Evolutionary conservation across 2,329 filamentous ascomycete genomes (phyloP).

Genomic region (Curvularia eragrostidis): DNA sequence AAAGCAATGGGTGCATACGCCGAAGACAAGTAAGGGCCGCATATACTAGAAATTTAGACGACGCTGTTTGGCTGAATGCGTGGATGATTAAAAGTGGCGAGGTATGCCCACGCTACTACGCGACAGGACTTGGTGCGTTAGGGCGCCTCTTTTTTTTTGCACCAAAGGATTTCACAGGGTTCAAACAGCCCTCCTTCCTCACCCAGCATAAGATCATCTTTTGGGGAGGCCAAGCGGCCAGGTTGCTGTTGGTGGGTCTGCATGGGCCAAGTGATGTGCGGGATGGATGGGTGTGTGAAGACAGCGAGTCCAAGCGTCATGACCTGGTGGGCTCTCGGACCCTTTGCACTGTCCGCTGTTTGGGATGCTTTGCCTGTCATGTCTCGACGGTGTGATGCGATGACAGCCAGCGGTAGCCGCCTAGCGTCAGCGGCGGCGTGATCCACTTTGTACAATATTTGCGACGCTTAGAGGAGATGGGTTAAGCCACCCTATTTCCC

Average conservation of each 20-base stretch:
- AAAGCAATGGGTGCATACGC: slow-evolving; percentile 42
- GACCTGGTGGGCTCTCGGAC: slow-evolving; percentile 26
- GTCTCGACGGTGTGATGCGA: slow-evolving; percentile 26
- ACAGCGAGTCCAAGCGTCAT: slow-evolving; percentile 30
- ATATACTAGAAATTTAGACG: slow-evolving; percentile 41
- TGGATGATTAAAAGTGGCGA: slow-evolving; percentile 52
- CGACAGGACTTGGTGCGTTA: slow-evolving; percentile 35
- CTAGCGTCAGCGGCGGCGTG: slow-evolving; percentile 35
- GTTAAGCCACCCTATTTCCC: slow-evolving; percentile 12
- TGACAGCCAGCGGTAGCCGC: slow-evolving; percentile 36
- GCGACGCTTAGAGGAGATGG: slow-evolving; percentile 16
- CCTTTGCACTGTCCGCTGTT: slow-evolving; percentile 24
- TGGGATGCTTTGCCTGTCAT: slow-evolving; percentile 29
- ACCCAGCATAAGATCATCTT: slow-evolving; percentile 28
- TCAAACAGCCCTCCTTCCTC: slow-evolving; percentile 28
- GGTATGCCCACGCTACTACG: slow-evolving; percentile 42
- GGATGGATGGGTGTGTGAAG: slow-evolving; percentile 46
- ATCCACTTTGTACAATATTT: slow-evolving; percentile 18
- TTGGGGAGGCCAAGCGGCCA: slow-evolving; percentile 22
- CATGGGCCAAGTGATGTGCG: slow-evolving; percentile 50
- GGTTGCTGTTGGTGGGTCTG: slow-evolving; percentile 40
- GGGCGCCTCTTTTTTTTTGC: slow-evolving; percentile 34
- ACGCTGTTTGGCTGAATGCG: slow-evolving; percentile 44
- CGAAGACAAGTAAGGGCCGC: slow-evolving; percentile 41
- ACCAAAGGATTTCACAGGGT: slow-evolving; percentile 43